phyloP scores from a whole-genome alignment of 2,329 filamentous ascomycete species.

The Colletotrichum magnum region DNA sequence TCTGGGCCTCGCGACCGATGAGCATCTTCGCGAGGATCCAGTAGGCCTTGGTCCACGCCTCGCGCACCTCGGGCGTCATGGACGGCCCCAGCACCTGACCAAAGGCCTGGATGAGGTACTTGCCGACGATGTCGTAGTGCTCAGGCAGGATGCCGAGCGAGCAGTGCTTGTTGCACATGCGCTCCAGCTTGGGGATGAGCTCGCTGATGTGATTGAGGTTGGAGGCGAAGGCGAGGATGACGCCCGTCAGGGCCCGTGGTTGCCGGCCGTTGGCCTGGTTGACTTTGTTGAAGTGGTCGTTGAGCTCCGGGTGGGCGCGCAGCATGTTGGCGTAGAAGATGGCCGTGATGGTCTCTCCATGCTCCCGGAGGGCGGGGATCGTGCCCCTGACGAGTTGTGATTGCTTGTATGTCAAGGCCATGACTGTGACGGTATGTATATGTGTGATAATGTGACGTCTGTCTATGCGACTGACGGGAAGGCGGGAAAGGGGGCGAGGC shows the following conservation, averaged over 20 bases:
- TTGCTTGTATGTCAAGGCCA: slow-evolving; percentile 67
- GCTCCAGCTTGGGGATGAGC: slow-evolving; percentile 67
- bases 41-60: slow-evolving; percentile 81
- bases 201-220: slow-evolving; percentile 76
- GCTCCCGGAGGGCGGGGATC: slow-evolving; percentile 76
- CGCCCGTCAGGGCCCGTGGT: slow-evolving; percentile 44
- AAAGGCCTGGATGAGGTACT: slow-evolving; percentile 78
- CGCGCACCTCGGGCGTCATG: slow-evolving; percentile 74
- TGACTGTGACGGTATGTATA: slow-evolving; percentile 36
- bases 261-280: slow-evolving; percentile 46
- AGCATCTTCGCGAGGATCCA: slow-evolving; percentile 81
- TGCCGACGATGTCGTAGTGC: slow-evolving; percentile 79
- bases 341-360: slow-evolving; percentile 78
- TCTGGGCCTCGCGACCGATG: slow-evolving; percentile 73
- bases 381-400: slow-evolving; percentile 77
- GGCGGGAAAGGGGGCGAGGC: not conserved
- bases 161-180: slow-evolving; percentile 80
- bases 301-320: slow-evolving; percentile 73
- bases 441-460: not conserved
- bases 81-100: slow-evolving; percentile 75
- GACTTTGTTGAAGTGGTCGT: slow-evolving; percentile 75
- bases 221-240: slow-evolving; percentile 77
- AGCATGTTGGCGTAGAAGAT: slow-evolving; percentile 82
- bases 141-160: slow-evolving; percentile 77
- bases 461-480: too few species aligned